A percentile compares a stretch with the other conserved stretches of the same genome.
These are phyloP conservation scores for button mushroom (Agaricus bisporus) DNA, from an alignment of 768 basidiomycete species.

Conservation along the genomic window DNA sequence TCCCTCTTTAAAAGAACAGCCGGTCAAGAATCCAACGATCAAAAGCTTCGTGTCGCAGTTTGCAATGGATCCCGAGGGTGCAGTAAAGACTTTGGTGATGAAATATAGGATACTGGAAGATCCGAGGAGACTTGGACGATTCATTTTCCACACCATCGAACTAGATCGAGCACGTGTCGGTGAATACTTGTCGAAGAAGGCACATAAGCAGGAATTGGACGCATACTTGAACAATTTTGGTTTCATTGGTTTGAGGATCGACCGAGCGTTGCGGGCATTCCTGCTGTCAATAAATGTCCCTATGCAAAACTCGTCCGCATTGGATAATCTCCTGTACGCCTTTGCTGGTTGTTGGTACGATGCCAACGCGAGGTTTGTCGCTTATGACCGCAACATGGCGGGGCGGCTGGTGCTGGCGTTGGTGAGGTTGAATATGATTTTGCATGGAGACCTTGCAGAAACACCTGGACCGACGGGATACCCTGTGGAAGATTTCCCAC, in stretches of 20 bases:
- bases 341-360: conserved; percentile 91
- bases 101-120: conserved; percentile 59
- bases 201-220: conserved; percentile 71
- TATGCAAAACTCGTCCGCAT: conserved; percentile 31
- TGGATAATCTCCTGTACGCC: conserved; percentile 73
- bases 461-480: conserved; percentile 51
- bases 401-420: conserved; percentile 73
- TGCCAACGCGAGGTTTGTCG: conserved; percentile 71
- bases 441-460: conserved; percentile 70
- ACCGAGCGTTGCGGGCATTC: conserved; percentile 87
- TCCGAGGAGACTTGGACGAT: conserved; percentile 65
- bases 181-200: conserved; percentile 70
- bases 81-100: conserved; percentile 64
- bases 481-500: conserved; percentile 53
- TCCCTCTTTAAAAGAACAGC: conserved; percentile 36
- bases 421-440: conserved; percentile 81
- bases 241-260: conserved; percentile 76
- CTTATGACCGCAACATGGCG: conserved; percentile 80
- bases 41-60: conserved; percentile 77
- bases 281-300: conserved; percentile 63
- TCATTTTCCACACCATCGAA: conserved; percentile 78
- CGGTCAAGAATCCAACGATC: conserved; percentile 34
- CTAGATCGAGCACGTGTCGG: conserved; percentile 81
- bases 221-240: conserved; percentile 87
- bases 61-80: conserved; percentile 70